Evolutionary conservation across 2,329 filamentous ascomycete genomes (phyloP), one percentile per base, ranked within the genome.

Genomic region (Ophiostoma populinum): DNA sequence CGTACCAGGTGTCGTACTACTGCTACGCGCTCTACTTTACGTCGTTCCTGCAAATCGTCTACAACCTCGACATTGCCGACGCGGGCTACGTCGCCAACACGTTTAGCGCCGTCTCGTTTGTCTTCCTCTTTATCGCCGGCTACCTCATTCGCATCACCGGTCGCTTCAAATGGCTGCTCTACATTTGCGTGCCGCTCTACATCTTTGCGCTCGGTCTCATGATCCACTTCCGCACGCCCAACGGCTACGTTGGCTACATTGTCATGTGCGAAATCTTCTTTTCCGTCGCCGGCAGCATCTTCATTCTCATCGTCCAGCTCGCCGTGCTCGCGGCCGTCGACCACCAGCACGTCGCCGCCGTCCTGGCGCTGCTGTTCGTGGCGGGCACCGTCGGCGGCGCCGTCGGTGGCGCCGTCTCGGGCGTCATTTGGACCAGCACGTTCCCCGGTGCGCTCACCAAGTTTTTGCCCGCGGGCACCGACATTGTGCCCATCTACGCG

Each of bases 371-470:
- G 5, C 22, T 34, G 22, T 25, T 25, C 10, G 32, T 34, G n/a
- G 65, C 67, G 32, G 62, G 66, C 41, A 64, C 63, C 36, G 61
- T 75, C 37, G 72, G 71, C 34, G 67, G 65, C 24, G 67, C 66
- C 3, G 62, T 74, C 18, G 70, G 70, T 8, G 55, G 56, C 2
- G 63, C 70, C n/a, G 59, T 78, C 34, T 65, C 72, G 2, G 64
- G 63, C 1, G 70, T 68, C 6, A 65, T 78, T 43, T 78, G 71
- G 70, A 67, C 64, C 1, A 59, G 62, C 42, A 55, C 64, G 8
- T 65, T 77, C 44, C 65, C 65, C 5, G 49, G 49, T 19, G 63
- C 61, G 24, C 56, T 75, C 6, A 48, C 50, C 24, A 41, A 51
- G 24, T 64, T 67, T 40, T 54, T 75, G 1, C 69, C 70, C 11